Evolutionary conservation across 495 filamentous ascomycete species (phyloP), one percentile per base, ranked within the genome.

Genomic region (Tuber brumale): DNA sequence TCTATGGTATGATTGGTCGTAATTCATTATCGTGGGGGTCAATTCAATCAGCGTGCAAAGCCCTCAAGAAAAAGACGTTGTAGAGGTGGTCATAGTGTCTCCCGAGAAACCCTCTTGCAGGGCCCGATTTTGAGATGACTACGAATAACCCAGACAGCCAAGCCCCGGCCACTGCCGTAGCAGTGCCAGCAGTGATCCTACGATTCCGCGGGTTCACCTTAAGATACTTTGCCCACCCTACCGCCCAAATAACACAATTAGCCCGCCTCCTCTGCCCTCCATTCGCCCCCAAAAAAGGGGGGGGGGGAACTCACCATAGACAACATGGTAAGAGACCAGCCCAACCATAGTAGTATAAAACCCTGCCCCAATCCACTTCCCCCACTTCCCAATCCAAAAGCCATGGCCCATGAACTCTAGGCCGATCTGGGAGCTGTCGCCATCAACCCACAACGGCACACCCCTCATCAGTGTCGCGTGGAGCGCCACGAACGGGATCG

Each of bases 121-220:
- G 83, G 0, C 94, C 94, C n/a, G 86, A 91, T 79, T 89, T 86
- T 23, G 90, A 92, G 41, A 97, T 89, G 70, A 97, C 86, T 0
- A 92, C 92, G 71, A 96, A 84, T 12, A 92, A 90, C 46, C 94
- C 94, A 1, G 90, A 92, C 74, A 94, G 87, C 94, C 94, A 97
- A 43, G 93, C 69, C 0, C 83, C 88, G 35, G 89, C 85, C 23
- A 91, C 85, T 3, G 86, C 83, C 0, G 87, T 89, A 1, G 88
- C 86, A 57, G 90, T 84, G 0, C 85, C 90, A 82, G 94, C 91
- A 69, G 96, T 87, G 6, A 85, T 79, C 87, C 91, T 90, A 89
- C 92, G 90, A 79, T 89, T 88, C 81, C 89, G 86, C 86, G 87
- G 86, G 83, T 83, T 75, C 80, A 84, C 85, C 43, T 80, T 85